Evolutionary conservation across 2,329 filamentous ascomycete species (phyloP), one percentile per base, ranked within the genome.

Genomic region (Ophiostoma himal-ulmi): DNA sequence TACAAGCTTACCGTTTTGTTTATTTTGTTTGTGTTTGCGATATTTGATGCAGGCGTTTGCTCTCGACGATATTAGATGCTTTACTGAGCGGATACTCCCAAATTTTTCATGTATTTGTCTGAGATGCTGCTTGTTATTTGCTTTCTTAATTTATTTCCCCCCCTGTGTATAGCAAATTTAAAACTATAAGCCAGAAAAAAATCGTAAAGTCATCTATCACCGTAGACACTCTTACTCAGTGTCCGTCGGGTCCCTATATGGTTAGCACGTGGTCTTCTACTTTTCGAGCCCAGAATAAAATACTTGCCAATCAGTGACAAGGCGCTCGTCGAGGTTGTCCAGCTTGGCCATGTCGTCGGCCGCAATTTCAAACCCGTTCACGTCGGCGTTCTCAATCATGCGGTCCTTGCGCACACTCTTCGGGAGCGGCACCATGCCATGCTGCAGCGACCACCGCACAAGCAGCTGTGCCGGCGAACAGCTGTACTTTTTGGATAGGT

Each of bases 371-470:
- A 91, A 88, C 0, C 81, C 80, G 1, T 83, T 84, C 14, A 93
- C 82, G 52, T 86, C 78, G 3, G 83, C 86, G 76, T 93, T 94
- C 76, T 88, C 85, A 5, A 85, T 74, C 70, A 93, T 88, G 36
- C 91, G 83, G 67, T 86, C 83, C 76, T 82, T 82, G 71, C 82
- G 85, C 30, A 85, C 82, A 77, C 89, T 92, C 83, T 95, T 94
- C 5, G 91, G 91, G 73, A 94, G 80, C 5, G 89, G 88, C 64
- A 93, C 86, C 75, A 89, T 89, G 48, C 86, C 88, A 76, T 93
- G 86, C 78, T 95, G 91, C 73, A 94, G 79, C 70, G 87, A 89
- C 92, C 92, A 95, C 70, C 91, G 80, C 66, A 96, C 84, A 77
- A 95, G 81, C 48, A 96, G 80, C 78, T 95, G 92, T 3, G 88